These are phyloP conservation scores for Neocatenulostroma microsporum DNA, from an alignment of 2,329 filamentous ascomycete genomes.

Conservation along the genomic window DNA sequence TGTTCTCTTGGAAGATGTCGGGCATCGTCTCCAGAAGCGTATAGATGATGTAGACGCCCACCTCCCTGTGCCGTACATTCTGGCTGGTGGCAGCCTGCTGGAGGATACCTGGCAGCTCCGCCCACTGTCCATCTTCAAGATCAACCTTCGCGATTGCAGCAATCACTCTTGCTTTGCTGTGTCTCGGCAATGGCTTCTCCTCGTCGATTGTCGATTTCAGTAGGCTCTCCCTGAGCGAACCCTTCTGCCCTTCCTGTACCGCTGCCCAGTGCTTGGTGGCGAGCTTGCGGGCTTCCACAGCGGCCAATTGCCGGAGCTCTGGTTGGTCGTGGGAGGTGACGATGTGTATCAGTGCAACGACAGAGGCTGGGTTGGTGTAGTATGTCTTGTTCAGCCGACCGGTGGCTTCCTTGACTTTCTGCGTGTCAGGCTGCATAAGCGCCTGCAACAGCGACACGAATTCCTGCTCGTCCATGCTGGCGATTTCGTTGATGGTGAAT, in stretches of 20 bases:
- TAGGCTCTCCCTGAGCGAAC: slow-evolving; percentile 70
- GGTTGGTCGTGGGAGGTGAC: slow-evolving; percentile 66
- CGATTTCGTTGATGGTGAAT: no score
- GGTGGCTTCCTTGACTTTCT: slow-evolving; percentile 70
- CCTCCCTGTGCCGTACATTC: slow-evolving; percentile 72
- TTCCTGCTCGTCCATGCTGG: slow-evolving; percentile 66
- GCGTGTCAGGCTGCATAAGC: slow-evolving; percentile 81
- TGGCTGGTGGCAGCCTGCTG: slow-evolving; percentile 69
- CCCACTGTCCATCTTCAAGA: slow-evolving; percentile 78
- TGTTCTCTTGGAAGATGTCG: slow-evolving; percentile 73
- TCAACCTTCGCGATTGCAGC: slow-evolving; percentile 80
- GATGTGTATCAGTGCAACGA: slow-evolving; percentile 81
- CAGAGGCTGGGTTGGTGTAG: slow-evolving; percentile 76
- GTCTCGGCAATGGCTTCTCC: slow-evolving; percentile 65
- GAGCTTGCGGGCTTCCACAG: slow-evolving; percentile 78
- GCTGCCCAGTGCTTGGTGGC: slow-evolving; percentile 79
- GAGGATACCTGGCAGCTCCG: slow-evolving; percentile 69
- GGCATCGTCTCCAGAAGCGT: slow-evolving; percentile 84
- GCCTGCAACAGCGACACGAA: slow-evolving; percentile 82
- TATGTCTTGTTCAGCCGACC: slow-evolving; percentile 86
- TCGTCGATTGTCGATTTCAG: slow-evolving; percentile 79
- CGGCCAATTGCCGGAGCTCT: slow-evolving; percentile 77
- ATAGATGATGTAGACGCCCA: slow-evolving; percentile 87
- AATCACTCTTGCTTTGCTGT: slow-evolving; percentile 81
- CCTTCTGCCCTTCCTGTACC: slow-evolving; percentile 67